Base-by-base conservation (phyloP, 768 basidiomycete genomes). In the Termitomyces sp. region DNA sequence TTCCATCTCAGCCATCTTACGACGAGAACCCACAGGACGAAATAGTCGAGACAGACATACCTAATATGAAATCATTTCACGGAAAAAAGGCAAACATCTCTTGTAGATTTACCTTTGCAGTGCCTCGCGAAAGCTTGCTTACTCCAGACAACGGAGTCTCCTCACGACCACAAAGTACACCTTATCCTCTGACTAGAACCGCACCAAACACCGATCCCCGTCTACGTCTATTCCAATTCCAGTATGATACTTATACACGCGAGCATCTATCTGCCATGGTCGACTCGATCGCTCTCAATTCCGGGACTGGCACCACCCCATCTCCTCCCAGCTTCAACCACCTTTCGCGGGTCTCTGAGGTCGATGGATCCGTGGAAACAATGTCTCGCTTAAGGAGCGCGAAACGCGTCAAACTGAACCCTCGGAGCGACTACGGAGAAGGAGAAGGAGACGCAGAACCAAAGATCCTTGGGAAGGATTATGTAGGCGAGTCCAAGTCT, bases 181-280 rank as follows among this genome's bases (percentile, higher is more conserved):
- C 87, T 26, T 72, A 72, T 58, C 63, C 63, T 46, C 58, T 71
- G 39, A 64, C 68, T 31, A 61, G 63, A 32, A 60, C 64, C 27
- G 69, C 75, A 27, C 76, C 76, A 32, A 43, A 72, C 27, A 88
- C 86, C 27, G 90, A 92, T 66, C 85, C 90, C 2, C 85, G 86
- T 29, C 81, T 94, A 12, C 86, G 88, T 13, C 79, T 98, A 37
- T 98, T 98, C 73, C 90, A 94, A 66, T 90, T 94, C 52, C 87
- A 93, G 62, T 98, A 98, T 67, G 96, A 99, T 70, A 98, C 96
- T 0, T 95, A 91, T 67, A 99, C 96, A 1, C 84, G 94, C 44
- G 91, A 96, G 22, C 93, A 97, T 67, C 83, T 98, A 43, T 93
- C 92, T 2, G 93, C 91, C 0, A 83, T 98, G 73, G 94, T 96